phyloP scores from a whole-genome alignment of 176 grass and related monocot genomes.

The Oryza longistaminata region DNA sequence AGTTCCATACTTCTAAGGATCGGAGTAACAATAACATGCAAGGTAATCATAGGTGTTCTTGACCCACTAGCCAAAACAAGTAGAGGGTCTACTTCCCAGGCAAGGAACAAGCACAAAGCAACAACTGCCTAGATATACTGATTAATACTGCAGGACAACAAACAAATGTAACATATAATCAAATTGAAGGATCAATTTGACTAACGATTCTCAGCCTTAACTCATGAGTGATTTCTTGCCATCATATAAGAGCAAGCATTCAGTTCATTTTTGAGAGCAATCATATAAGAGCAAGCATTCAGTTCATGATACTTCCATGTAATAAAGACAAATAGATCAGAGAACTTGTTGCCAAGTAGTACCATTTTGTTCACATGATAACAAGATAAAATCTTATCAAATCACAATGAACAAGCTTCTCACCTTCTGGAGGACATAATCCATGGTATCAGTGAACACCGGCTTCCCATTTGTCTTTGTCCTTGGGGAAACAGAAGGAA shows the following conservation, averaged over 20 bases:
- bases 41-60: neutral
- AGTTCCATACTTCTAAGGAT: conserved; percentile 28
- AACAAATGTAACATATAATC: conserved; percentile 17
- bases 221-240: neutral
- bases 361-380: neutral
- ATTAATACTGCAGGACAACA: conserved; percentile 3
- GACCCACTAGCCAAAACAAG: conserved; percentile 25
- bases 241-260: conserved; percentile 20
- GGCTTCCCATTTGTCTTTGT: conserved; percentile 48
- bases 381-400: conserved; percentile 29
- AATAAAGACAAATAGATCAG: conserved; percentile 3
- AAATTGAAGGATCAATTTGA: neutral
- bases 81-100: neutral
- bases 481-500: conserved; percentile 47
- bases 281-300: too few species aligned
- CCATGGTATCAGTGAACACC: conserved; percentile 45
- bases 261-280: conserved; percentile 12
- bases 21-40: conserved; percentile 19
- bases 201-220: conserved; percentile 23
- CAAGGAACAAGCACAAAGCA: conserved; percentile 17
- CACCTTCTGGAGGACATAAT: conserved; percentile 80
- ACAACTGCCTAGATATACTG: neutral
- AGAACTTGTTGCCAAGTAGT: neutral
- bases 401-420: conserved; percentile 29
- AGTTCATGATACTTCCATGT: neutral